Evolutionary conservation across 208 protist species (phyloP).

Genomic region (Wallacemonas collosoma): DNA sequence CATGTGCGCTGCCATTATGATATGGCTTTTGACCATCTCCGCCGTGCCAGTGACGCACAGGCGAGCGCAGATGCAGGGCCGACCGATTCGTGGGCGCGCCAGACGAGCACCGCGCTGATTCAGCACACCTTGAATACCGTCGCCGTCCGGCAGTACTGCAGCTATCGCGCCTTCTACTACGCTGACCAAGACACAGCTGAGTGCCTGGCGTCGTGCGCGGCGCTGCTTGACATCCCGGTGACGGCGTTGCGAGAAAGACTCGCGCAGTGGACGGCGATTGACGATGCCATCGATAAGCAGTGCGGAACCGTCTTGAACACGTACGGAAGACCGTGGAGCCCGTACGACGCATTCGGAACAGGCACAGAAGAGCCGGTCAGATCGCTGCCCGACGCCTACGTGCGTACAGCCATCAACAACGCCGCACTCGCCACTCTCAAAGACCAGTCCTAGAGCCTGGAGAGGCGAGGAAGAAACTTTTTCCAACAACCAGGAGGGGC

Average conservation of each 20-base stretch:
- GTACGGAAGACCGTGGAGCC: slow-evolving; percentile 4
- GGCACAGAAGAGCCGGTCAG: background rate
- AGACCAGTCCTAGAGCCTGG: background rate
- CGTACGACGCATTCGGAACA: background rate
- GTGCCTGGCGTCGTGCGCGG: background rate
- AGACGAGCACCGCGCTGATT: background rate
- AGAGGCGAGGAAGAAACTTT: background rate
- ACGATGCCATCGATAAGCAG: background rate
- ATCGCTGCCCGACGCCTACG: background rate
- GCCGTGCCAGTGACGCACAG: background rate
- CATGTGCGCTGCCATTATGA: slow-evolving; percentile 3
- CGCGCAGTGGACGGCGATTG: background rate
- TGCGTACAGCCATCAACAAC: slow-evolving; percentile 5
- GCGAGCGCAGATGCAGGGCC: background rate
- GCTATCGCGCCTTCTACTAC: background rate
- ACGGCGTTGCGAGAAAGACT: background rate
- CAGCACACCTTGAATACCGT: background rate
- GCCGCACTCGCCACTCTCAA: background rate
- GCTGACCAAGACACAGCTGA: background rate
- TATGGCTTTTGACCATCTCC: slow-evolving; percentile 5
- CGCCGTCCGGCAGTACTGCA: slow-evolving; percentile 14
- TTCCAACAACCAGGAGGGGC: background rate
- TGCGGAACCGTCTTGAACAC: slow-evolving; percentile 12
- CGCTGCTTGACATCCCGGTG: background rate
- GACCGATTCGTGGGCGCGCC: background rate